Base-by-base conservation (phyloP, 2,329 filamentous ascomycete genomes). In the Corinectria fuckeliana region DNA sequence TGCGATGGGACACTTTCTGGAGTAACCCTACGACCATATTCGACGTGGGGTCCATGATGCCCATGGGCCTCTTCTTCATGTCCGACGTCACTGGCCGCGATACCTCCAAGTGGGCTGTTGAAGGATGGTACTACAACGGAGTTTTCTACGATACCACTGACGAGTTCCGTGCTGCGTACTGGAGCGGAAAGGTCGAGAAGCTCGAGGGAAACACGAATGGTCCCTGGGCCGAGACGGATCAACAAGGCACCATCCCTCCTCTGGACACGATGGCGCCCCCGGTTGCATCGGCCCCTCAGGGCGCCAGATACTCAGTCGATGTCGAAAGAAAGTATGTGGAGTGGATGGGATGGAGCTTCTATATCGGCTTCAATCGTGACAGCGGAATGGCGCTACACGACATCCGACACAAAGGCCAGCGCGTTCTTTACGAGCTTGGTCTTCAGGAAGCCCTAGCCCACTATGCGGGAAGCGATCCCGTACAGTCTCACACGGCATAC, bases 401-500 rank as follows among this genome's bases (percentile, higher is more conserved):
- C 58, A 79, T 87, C 42, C 72, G 75, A 16, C 85, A 80, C 75
- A 82, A 84, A 64, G 82, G 81, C n/a, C 76, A 84, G 58, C 75
- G 82, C 6, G 70, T 87, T 6, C 72, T 87, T 10, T 87, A 86
- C 56, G 84, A 87, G 64, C 74, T 87, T 1, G 79, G 80, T 3
- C 71, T 87, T 0, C 81, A 86, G 67, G 83, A 87, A 69, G 83
- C 83, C 0, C 70, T 85, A 7, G 79, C 82, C 1, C 81, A 84
- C 52, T 85, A 85, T 54, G 80, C 81, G 1, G 72, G 81, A 5
- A 77, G 76, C 39, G 80, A 84, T 48, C 82, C 81, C 0, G 68
- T 78, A 2, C 77, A 80, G 63, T 78, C 78, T 1, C 77, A 77
- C 14, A 80, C 77, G 0, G 71, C 77, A 0, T 84, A 82, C 56